Base-by-base conservation (phyloP, 208 protist genomes). In the Acanthamoeba culbertsoni region DNA sequence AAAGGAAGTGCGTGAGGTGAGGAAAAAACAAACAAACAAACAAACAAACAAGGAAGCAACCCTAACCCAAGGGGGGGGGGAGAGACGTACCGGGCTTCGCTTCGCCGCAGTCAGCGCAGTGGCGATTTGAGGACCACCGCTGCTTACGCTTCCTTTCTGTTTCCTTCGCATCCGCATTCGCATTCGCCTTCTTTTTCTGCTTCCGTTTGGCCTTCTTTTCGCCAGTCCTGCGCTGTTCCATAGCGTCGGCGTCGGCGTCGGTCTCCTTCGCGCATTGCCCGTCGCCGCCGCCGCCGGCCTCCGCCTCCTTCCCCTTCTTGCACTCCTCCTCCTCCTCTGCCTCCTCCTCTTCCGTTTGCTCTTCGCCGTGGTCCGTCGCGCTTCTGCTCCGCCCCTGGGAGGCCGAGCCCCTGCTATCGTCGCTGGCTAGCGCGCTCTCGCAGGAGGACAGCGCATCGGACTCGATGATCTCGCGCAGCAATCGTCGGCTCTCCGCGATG, bases 401-500 rank as follows among this genome's bases (percentile, higher is more conserved):
- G n/a, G n/a, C n/a, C n/a, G n/a, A n/a, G n/a, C n/a, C n/a, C n/a
- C n/a, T n/a, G n/a, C n/a, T n/a, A n/a, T n/a, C n/a, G n/a, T n/a
- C n/a, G n/a, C n/a, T n/a, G n/a, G n/a, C n/a, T n/a, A n/a, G n/a
- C 59, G 8, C 16, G 59, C n/a, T 16, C 28, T 40, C 28, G n/a
- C 40, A 26, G 8, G 1, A 2, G n/a, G 3, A 1, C n/a, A 12
- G 28, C 10, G 26, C 12, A 8, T 71, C 62, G 33, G 62, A 28
- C 4, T 73, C 63, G 63, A 82, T 82, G 71, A 82, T 82, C 42
- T 46, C 71, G 71, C 71, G 71, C 5, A 82, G 71, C 16, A 82
- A 28, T 14, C 71, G 71, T 6, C 71, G 71, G 71, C 71, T 82
- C 23, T 82, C 71, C n/a, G 71, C 37, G 43, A 82, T 82, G n/a